Conservation (phyloP, 1,284 basidiomycete genomes). For the Ganoderma lucidum region DNA sequence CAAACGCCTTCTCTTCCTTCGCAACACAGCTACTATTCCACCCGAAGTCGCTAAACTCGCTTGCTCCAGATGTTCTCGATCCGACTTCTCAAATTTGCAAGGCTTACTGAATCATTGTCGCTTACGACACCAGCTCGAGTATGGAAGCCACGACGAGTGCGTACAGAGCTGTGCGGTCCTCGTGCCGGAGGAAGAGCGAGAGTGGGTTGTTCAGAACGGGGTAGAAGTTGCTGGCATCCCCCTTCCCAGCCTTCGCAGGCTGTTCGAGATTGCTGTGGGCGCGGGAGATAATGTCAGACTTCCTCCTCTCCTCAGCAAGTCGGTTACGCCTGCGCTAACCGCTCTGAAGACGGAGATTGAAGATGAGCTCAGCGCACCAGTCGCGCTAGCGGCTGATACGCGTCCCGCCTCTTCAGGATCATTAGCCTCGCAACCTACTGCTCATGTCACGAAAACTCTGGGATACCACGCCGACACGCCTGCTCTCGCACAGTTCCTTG, state of each 20-base stretch:
- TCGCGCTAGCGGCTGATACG: not conserved
- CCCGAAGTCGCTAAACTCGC: slow-evolving; percentile 55
- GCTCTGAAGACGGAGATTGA: not conserved
- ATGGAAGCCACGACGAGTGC: slow-evolving; percentile 79
- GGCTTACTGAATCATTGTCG: slow-evolving; percentile 81
- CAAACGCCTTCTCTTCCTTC: slow-evolving; percentile 55
- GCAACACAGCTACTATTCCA: slow-evolving; percentile 44
- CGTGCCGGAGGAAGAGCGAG: slow-evolving; percentile 49
- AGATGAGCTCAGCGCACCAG: not conserved
- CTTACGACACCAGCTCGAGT: slow-evolving; percentile 70
- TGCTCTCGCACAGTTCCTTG: slow-evolving; percentile 75
- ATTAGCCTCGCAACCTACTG: slow-evolving; percentile 33
- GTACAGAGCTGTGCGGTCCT: slow-evolving; percentile 68
- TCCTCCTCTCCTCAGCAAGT: slow-evolving; percentile 5
- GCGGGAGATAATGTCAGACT: slow-evolving; percentile 31
- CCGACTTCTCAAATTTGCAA: slow-evolving; percentile 76
- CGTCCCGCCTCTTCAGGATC: not conserved
- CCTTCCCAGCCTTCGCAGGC: slow-evolving; percentile 65
- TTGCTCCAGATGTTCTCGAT: slow-evolving; percentile 68
- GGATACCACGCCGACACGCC: slow-evolving; percentile 76
- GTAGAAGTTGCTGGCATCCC: slow-evolving; percentile 65
- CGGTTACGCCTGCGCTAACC: not conserved
- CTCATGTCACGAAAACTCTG: slow-evolving; percentile 64
- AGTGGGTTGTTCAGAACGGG: slow-evolving; percentile 57
- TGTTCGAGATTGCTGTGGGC: slow-evolving; percentile 78